A percentile compares a stretch with the other conserved stretches of the same genome.
Conservation (phyloP, 805 yeast species). For the Spencermartinsiella europaea region DNA sequence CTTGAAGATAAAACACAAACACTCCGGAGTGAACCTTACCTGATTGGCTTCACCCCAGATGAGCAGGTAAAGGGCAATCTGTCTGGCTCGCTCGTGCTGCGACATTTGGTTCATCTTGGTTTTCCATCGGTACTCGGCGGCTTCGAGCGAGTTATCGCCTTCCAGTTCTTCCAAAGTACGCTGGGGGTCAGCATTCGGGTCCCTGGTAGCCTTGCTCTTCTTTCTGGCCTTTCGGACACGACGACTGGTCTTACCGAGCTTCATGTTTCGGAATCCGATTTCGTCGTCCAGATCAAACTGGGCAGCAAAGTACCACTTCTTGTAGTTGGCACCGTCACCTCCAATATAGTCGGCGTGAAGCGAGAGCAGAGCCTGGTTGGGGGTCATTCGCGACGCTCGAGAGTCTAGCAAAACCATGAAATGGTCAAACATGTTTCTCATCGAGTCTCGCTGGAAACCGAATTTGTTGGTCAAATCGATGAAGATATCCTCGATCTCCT, state of each 20-base stretch:
- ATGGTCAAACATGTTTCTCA: constrained; percentile 75
- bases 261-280: constrained; percentile 52
- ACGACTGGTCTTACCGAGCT: constrained; percentile 44
- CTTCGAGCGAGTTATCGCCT: constrained; percentile 52
- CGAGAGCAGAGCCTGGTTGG: constrained; percentile 63
- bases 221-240: constrained; percentile 45
- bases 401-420: constrained; percentile 80
- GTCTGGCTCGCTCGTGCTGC: constrained; percentile 56
- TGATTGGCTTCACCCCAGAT: constrained; percentile 80
- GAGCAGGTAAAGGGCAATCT: constrained; percentile 55
- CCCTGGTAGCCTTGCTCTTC: constrained; percentile 43
- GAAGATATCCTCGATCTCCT: constrained; percentile 59
- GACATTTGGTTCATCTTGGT: constrained; percentile 50
- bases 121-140: constrained; percentile 83
- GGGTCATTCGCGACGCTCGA: constrained; percentile 72
- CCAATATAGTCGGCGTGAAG: constrained; percentile 91
- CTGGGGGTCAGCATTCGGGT: constrained; percentile 48
- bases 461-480: constrained; percentile 53
- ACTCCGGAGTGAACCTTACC: constrained; percentile 88
- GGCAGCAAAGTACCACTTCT: constrained; percentile 90
- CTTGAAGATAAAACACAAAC: constrained; percentile 90
- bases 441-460: constrained; percentile 81
- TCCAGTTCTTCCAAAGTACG: constrained; percentile 61
- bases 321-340: constrained; percentile 79
- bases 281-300: constrained; percentile 72